These are phyloP conservation scores for Peronospora belbahrii DNA, from an alignment of 352 stramenopile genomes.

Conservation along the genomic window DNA sequence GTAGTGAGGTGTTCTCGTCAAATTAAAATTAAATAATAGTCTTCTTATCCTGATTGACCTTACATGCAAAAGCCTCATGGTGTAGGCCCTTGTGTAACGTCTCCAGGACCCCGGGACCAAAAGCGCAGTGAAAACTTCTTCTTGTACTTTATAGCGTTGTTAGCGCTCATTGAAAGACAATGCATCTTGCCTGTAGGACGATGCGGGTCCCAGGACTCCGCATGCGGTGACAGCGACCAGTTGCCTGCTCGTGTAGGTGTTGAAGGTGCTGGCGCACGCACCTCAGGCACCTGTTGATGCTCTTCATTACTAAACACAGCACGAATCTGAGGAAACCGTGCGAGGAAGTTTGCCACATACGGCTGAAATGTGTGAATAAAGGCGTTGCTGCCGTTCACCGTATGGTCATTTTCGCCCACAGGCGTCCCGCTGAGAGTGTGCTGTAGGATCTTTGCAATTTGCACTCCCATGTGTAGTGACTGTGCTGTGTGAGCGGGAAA, in stretches of 20 bases:
- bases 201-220: constrained; percentile 27
- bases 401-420: constrained; percentile 39
- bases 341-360: constrained; percentile 52
- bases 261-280: constrained; percentile 14
- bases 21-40: constrained; percentile 29
- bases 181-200: constrained; percentile 43
- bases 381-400: constrained; percentile 40
- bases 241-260: constrained; percentile 20
- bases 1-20: constrained; percentile 4
- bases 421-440: constrained; percentile 57
- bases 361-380: constrained; percentile 63
- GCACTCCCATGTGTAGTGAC: constrained; percentile 48
- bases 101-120: constrained; percentile 30
- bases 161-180: constrained; percentile 47
- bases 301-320: constrained; percentile 21
- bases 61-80: constrained; percentile 6
- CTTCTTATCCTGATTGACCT: constrained; percentile 20
- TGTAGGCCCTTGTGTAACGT: constrained; percentile 11
- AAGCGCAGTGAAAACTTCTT: constrained; percentile 68
- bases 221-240: constrained; percentile 17
- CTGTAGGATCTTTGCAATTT: constrained; percentile 79
- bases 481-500: constrained; percentile 48
- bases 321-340: constrained; percentile 51
- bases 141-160: constrained; percentile 48
- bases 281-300: constrained; percentile 13